These are phyloP conservation scores for Penicillium antarcticum DNA, from an alignment of 495 filamentous ascomycete species.

Conservation along the genomic window DNA sequence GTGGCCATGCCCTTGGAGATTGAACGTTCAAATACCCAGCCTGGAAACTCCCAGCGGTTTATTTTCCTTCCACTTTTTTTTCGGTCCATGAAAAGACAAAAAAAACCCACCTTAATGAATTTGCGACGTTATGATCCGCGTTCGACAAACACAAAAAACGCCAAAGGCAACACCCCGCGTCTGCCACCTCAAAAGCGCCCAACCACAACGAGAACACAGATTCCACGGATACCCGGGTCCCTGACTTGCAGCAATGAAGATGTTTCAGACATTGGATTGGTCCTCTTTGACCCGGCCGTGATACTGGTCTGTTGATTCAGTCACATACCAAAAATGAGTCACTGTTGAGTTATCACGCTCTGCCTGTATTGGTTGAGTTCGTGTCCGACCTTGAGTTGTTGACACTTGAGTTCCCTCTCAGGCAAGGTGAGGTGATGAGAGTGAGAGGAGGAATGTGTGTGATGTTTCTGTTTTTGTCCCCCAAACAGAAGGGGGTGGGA, in stretches of 20 bases:
- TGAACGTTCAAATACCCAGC: slow-evolving; percentile 6
- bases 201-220: slow-evolving; percentile 24
- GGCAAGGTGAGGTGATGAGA: background rate
- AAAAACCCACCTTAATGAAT: slow-evolving; percentile 5
- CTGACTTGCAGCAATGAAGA: slow-evolving; percentile 51
- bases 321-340: slow-evolving; percentile 23
- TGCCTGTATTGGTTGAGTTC: slow-evolving; percentile 35
- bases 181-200: slow-evolving; percentile 16
- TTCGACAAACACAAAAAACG: slow-evolving; percentile 10
- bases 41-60: background rate
- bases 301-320: slow-evolving; percentile 22
- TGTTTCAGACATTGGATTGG: slow-evolving; percentile 40
- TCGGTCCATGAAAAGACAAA: slow-evolving; percentile 5
- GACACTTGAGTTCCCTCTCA: slow-evolving; percentile 41
- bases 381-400: slow-evolving; percentile 27
- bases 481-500: background rate
- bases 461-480: slow-evolving; percentile 6
- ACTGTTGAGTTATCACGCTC: background rate
- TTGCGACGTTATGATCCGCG: slow-evolving; percentile 5
- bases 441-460: background rate
- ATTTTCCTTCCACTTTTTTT: background rate
- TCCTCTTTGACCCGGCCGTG: slow-evolving; percentile 39
- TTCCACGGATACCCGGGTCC: slow-evolving; percentile 34
- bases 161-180: slow-evolving; percentile 10
- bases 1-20: slow-evolving; percentile 22